Percentiles rank a stretch among this genome's conserved stretches.
These are phyloP conservation scores for Martiniozyma asiatica DNA, from an alignment of 1,139 yeast species.

Conservation along the genomic window DNA sequence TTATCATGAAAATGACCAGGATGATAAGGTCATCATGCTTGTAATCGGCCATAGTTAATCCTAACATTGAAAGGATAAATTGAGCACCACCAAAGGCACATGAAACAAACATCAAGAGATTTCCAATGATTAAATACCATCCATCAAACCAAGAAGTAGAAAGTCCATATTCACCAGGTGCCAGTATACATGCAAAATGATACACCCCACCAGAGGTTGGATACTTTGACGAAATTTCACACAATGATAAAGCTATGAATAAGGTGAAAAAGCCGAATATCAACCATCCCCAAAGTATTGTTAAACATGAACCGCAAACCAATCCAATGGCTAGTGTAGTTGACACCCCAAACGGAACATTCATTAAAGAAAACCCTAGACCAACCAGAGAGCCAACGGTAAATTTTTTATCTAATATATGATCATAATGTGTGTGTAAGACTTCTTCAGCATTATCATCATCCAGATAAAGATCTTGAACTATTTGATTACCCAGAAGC, in stretches of 20 bases:
- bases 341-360: constrained; percentile 66
- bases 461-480: constrained; percentile 20
- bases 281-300: constrained; percentile 61
- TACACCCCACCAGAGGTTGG: constrained; percentile 69
- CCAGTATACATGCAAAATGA: constrained; percentile 61
- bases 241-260: constrained; percentile 51
- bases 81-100: constrained; percentile 68
- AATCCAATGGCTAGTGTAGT: constrained; percentile 59
- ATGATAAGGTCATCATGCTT: constrained; percentile 46
- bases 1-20: constrained; percentile 39
- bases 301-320: constrained; percentile 62
- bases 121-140: constrained; percentile 61
- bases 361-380: constrained; percentile 65
- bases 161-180: constrained; percentile 42
- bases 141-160: constrained; percentile 65
- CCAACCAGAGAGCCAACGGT: constrained; percentile 61
- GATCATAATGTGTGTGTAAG: constrained; percentile 62
- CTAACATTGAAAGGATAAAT: constrained; percentile 52
- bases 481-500: constrained; percentile 14
- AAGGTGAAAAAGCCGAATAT: constrained; percentile 50
- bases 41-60: constrained; percentile 46
- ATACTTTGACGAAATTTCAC: constrained; percentile 63
- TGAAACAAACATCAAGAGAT: constrained; percentile 66
- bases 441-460: constrained; percentile 46
- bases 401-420: constrained; percentile 52